Evolutionary conservation across 345 rosid species (phyloP).

Genomic region (Luvunga scandens): DNA sequence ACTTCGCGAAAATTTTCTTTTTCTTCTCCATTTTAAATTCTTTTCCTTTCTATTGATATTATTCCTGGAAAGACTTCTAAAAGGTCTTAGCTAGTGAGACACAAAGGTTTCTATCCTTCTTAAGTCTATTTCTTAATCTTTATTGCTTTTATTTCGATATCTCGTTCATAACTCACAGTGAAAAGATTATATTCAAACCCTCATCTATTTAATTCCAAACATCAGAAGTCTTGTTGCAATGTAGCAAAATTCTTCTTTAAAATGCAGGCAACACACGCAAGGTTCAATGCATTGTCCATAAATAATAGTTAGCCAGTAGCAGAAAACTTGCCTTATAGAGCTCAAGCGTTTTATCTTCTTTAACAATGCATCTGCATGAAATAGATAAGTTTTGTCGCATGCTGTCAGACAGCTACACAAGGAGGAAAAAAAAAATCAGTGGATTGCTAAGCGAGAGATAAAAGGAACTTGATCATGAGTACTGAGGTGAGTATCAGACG

Average conservation of each 20-base stretch:
- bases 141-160: background rate
- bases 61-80: background rate
- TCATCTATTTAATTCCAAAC: background rate
- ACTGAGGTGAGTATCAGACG: background rate
- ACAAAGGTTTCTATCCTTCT: background rate
- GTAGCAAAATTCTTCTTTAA: background rate
- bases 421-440: background rate
- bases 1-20: background rate
- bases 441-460: background rate
- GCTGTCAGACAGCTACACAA: constrained; percentile 13
- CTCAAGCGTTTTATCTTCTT: constrained; percentile 26
- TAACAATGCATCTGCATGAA: constrained; percentile 37
- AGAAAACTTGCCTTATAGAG: constrained; percentile 35
- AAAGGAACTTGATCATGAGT: background rate
- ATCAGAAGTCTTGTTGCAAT: background rate
- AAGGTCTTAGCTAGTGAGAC: background rate
- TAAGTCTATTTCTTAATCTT: background rate
- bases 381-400: constrained; percentile 11
- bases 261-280: background rate
- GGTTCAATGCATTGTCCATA: background rate
- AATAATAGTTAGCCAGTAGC: background rate
- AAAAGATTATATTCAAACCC: background rate
- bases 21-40: background rate
- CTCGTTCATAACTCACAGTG: background rate
- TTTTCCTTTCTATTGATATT: background rate